Base-by-base conservation (phyloP, 2,329 filamentous ascomycete genomes). In the Colletotrichum navitas region DNA sequence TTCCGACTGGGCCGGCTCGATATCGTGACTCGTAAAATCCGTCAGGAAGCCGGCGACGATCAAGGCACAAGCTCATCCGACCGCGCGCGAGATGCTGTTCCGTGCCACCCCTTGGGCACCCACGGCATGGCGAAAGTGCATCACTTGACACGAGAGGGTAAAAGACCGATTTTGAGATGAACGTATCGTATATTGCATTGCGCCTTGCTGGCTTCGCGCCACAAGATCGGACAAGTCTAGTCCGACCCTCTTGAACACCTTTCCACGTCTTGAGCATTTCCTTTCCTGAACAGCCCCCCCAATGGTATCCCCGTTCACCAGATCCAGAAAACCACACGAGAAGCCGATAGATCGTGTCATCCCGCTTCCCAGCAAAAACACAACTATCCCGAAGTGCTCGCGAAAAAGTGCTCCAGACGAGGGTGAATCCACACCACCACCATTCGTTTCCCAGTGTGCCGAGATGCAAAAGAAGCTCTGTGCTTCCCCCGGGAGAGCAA, bases 131-230 rank as follows among this genome's bases (percentile, higher is more conserved):
- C 16, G 43, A n/a, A 18, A 18, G 8, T 47, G 45, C 45, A 32
- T 32, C 39, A 32, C 36, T 11, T 36, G 1, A 34, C 11, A 45
- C 26, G 12, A 8, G 11, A 6, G 21, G 6, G n/a, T 24, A 10
- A 45, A 45, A 36, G 18, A 41, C 67, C 62, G 67, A 61, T 51
- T 21, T 72, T 70, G 47, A 70, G 69, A 69, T 72, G 60, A 72
- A 69, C 45, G 73, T 74, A 75, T 82, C 80, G 78, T 82, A 74
- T 81, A 81, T 82, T 82, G 65, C 65, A 64, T 69, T 79, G 80
- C 78, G 77, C 80, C 76, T 78, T 74, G 77, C 77, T 73, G 71
- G 65, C 65, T 72, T 73, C 71, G 66, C 58, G 73, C 69, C 65
- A 60, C 55, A 49, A 41, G 60, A 69, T 59, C 65, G 14, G 54